These are phyloP conservation scores for Sugiyamaella japonica DNA, from an alignment of 1,139 yeast genomes.

Conservation along the genomic window DNA sequence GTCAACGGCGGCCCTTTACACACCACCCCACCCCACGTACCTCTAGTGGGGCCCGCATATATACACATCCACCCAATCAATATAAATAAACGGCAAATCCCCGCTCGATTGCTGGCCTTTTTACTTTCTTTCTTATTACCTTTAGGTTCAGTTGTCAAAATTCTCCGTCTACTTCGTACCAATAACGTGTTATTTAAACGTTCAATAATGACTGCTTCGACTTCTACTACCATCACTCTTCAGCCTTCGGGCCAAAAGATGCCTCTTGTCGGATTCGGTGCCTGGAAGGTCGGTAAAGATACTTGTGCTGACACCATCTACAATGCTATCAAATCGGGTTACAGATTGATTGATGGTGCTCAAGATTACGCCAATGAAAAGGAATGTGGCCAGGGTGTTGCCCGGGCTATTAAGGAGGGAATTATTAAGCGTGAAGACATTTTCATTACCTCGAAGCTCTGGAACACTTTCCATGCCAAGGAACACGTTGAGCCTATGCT, in stretches of 20 bases:
- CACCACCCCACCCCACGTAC: conserved; percentile 1
- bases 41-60: background rate
- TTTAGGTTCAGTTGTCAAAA: conserved; percentile 8
- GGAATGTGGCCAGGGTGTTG: conserved; percentile 46
- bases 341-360: conserved; percentile 48
- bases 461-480: conserved; percentile 47
- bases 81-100: conserved; percentile 16
- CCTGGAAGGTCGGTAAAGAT: conserved; percentile 47
- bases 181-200: conserved; percentile 12
- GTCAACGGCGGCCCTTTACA: background rate
- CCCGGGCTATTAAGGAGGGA: conserved; percentile 43
- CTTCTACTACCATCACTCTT: conserved; percentile 30
- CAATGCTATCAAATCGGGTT: conserved; percentile 47
- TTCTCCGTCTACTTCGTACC: conserved; percentile 14
- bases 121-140: background rate
- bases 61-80: conserved; percentile 1
- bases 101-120: conserved; percentile 7
- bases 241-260: conserved; percentile 43
- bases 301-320: conserved; percentile 47
- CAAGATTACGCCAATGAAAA: conserved; percentile 45
- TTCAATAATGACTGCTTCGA: conserved; percentile 19
- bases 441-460: conserved; percentile 47
- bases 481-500: conserved; percentile 51
- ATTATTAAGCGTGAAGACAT: conserved; percentile 45
- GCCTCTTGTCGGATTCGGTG: conserved; percentile 53